Percentiles rank a stretch among this genome's conserved stretches.
Evolutionary conservation across 371 early-diverging fungal species (phyloP).

Genomic region (Mucor piriformis): DNA sequence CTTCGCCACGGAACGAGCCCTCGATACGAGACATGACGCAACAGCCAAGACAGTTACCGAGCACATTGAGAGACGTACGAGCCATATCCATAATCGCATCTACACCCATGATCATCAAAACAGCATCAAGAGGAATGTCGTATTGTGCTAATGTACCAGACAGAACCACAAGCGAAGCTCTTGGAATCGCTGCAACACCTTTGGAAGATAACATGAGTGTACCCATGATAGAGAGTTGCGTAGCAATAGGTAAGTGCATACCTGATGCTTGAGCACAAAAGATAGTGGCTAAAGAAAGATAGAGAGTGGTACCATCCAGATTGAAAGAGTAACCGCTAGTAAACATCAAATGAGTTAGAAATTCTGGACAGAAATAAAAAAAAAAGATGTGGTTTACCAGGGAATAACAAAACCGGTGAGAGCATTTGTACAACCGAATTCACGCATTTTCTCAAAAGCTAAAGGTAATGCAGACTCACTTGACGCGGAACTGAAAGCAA

Average conservation of each 20-base stretch:
- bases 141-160: conserved; percentile 38
- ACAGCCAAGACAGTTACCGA: conserved; percentile 77
- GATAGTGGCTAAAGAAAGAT: conserved; percentile 67
- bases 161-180: conserved; percentile 60
- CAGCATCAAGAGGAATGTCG: conserved; percentile 62
- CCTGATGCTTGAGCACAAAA: conserved; percentile 74
- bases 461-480: conserved; percentile 81
- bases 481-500: conserved; percentile 87
- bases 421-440: conserved; percentile 73
- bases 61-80: conserved; percentile 70
- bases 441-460: conserved; percentile 76
- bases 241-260: conserved; percentile 40
- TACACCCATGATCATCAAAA: conserved; percentile 69
- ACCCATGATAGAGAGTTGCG: conserved; percentile 57
- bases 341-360: background rate
- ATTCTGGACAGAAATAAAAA: background rate
- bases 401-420: conserved; percentile 79
- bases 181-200: conserved; percentile 82
- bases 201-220: conserved; percentile 78
- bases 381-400: conserved; percentile 17
- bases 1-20: conserved; percentile 66
- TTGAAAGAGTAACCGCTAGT: conserved; percentile 73
- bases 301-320: conserved; percentile 81
- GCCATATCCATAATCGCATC: conserved; percentile 86
- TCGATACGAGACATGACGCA: conserved; percentile 76